phyloP scores from a whole-genome alignment of 208 protist species.

The Crithidia expoeki region DNA sequence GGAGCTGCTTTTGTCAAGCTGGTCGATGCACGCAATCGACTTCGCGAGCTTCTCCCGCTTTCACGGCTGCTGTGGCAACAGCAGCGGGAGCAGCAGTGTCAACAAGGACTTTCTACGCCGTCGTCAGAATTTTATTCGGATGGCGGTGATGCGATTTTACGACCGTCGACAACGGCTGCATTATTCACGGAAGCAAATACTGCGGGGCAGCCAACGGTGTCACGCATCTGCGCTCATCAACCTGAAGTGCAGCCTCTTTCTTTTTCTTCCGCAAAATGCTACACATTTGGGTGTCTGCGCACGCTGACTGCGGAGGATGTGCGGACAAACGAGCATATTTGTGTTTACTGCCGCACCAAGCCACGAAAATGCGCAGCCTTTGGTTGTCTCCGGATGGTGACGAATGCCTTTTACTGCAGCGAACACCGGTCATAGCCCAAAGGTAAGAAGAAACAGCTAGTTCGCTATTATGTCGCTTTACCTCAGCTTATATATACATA shows the following conservation, averaged over 20 bases:
- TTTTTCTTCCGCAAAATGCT: conserved; percentile 5
- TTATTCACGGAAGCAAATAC: no score
- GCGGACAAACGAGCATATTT: conserved; percentile 1
- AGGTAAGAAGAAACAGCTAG: not conserved
- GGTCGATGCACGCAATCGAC: conserved; percentile 7
- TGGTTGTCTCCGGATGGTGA: conserved; percentile 23
- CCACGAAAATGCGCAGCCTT: conserved; percentile 25
- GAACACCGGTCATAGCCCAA: conserved; percentile 4
- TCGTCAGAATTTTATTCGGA: no score
- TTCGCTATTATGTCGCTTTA: no score
- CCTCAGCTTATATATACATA: no score
- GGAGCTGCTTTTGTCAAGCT: conserved; percentile 10
- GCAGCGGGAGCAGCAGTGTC: not conserved
- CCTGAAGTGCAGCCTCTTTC: not conserved
- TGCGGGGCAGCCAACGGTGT: not conserved
- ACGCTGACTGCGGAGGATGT: not conserved
- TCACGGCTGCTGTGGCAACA: conserved; percentile 8
- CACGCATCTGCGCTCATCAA: not conserved
- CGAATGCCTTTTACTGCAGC: conserved; percentile 3
- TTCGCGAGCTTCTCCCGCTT: conserved; percentile 11
- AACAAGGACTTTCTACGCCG: not conserved
- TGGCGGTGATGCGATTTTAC: not conserved
- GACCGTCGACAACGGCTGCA: not conserved
- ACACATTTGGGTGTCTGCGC: conserved; percentile 22
- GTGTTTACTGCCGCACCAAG: conserved; percentile 13